Conservation (phyloP, 2,329 filamentous ascomycete genomes). For the Monilinia vaccinii-corymbosi region DNA sequence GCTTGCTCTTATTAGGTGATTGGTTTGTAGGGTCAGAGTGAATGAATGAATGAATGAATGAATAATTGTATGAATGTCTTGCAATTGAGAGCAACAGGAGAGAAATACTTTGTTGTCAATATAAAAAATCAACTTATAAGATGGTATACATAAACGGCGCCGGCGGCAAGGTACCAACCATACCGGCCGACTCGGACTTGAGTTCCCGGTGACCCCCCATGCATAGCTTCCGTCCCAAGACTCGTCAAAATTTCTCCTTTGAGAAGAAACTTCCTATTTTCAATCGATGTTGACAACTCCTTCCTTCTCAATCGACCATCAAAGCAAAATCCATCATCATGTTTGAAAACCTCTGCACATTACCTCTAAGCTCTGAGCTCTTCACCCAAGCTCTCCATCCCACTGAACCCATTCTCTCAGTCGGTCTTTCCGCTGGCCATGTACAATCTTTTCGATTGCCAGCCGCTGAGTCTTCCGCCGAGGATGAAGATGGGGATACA, state of each 20-base stretch:
- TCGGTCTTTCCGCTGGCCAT: slow-evolving; percentile 77
- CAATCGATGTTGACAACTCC: neutral
- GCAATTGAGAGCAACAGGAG: no score
- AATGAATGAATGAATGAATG: no score
- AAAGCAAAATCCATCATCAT: slow-evolving; percentile 11
- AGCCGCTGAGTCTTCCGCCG: slow-evolving; percentile 38
- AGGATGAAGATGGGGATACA: slow-evolving; percentile 40
- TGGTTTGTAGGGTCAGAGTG: neutral
- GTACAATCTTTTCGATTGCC: slow-evolving; percentile 76
- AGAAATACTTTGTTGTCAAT: neutral
- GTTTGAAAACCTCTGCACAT: slow-evolving; percentile 74
- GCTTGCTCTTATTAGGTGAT: neutral
- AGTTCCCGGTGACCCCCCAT: neutral
- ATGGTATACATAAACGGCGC: no score
- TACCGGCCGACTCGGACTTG: neutral
- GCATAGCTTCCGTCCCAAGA: neutral
- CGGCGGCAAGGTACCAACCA: neutral
- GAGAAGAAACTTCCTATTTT: neutral
- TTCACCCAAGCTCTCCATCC: slow-evolving; percentile 87
- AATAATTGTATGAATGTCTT: no score
- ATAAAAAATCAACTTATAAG: neutral
- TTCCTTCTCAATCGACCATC: neutral
- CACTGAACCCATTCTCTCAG: slow-evolving; percentile 70
- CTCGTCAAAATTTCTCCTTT: slow-evolving; percentile 7
- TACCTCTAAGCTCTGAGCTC: slow-evolving; percentile 77